A percentile compares a stretch with the other conserved stretches of the same genome.
These are phyloP conservation scores for Brettanomyces sp. DNA, from an alignment of 805 yeast genomes.

Conservation along the genomic window DNA sequence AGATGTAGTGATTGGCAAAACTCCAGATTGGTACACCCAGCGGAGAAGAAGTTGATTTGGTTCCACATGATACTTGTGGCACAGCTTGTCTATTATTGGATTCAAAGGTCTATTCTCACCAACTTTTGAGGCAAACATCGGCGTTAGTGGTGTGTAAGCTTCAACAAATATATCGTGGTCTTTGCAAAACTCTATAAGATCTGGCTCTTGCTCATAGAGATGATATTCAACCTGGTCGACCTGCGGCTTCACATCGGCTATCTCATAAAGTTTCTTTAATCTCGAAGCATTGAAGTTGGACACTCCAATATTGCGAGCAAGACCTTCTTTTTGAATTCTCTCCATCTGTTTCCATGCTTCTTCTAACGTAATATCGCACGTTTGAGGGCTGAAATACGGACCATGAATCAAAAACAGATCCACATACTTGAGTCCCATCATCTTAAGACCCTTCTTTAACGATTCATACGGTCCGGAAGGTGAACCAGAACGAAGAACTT, in stretches of 20 bases:
- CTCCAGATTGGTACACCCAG: conserved; percentile 59
- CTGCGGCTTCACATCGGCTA: conserved; percentile 37
- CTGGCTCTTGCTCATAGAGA: conserved; percentile 54
- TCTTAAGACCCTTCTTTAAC: conserved; percentile 36
- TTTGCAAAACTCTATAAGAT: conserved; percentile 40
- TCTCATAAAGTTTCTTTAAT: conserved; percentile 27
- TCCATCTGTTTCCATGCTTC: conserved; percentile 43
- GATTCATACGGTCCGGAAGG: conserved; percentile 38
- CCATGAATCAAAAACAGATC: conserved; percentile 58
- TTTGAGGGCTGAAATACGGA: conserved; percentile 37
- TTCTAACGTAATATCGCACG: conserved; percentile 36
- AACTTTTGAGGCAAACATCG: conserved; percentile 37
- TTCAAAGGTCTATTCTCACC: conserved; percentile 30
- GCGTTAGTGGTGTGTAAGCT: conserved; percentile 65
- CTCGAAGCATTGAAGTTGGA: conserved; percentile 49
- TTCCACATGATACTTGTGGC: conserved; percentile 50
- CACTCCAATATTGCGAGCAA: conserved; percentile 43
- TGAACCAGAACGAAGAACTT: conserved; percentile 5
- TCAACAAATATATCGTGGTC: conserved; percentile 44
- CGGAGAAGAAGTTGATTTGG: conserved; percentile 57
- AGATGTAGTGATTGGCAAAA: conserved; percentile 70
- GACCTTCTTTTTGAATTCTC: conserved; percentile 33
- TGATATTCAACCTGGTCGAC: conserved; percentile 67
- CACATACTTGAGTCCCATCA: conserved; percentile 41
- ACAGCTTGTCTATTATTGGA: conserved; percentile 29